phyloP scores from a whole-genome alignment of 164 flowering plant species.

The Litsea cubeba region DNA sequence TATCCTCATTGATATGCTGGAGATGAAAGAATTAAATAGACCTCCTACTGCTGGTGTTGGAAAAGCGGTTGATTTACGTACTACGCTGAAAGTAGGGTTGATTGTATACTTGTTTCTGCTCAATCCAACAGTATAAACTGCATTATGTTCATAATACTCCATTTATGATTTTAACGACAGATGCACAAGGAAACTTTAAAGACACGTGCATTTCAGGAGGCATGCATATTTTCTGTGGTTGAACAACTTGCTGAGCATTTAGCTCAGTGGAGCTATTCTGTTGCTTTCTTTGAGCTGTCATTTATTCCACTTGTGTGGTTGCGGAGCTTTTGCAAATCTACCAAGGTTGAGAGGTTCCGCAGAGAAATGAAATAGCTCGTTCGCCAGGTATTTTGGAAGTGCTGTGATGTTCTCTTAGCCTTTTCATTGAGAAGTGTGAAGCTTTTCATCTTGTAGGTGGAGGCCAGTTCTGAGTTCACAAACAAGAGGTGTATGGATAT shows the following conservation, averaged over 20 bases:
- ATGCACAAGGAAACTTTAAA: constrained; percentile 65
- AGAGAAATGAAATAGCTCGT: constrained; percentile 67
- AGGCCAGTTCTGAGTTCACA: constrained; percentile 57
- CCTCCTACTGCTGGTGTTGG: constrained; percentile 86
- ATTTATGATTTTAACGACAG: constrained; percentile 30
- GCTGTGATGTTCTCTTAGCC: neutral
- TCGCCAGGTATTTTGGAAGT: constrained; percentile 51
- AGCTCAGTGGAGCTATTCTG: constrained; percentile 92
- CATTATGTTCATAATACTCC: neutral
- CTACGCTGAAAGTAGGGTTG: constrained; percentile 53
- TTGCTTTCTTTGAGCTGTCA: constrained; percentile 81
- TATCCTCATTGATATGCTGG: constrained; percentile 87
- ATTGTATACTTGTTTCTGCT: neutral
- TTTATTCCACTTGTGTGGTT: constrained; percentile 66
- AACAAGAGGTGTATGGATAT: constrained; percentile 55
- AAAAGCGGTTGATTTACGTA: constrained; percentile 70
- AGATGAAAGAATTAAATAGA: constrained; percentile 78
- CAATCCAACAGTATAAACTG: neutral
- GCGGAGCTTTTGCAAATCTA: constrained; percentile 74
- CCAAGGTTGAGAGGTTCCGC: constrained; percentile 81
- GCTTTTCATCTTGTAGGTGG: constrained; percentile 44
- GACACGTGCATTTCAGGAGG: constrained; percentile 90
- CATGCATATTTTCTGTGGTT: constrained; percentile 73
- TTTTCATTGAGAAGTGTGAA: neutral
- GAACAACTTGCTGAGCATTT: constrained; percentile 89